Base-by-base conservation (phyloP, 192 early-diverging fungal genomes). In the Coemansia reversa region DNA sequence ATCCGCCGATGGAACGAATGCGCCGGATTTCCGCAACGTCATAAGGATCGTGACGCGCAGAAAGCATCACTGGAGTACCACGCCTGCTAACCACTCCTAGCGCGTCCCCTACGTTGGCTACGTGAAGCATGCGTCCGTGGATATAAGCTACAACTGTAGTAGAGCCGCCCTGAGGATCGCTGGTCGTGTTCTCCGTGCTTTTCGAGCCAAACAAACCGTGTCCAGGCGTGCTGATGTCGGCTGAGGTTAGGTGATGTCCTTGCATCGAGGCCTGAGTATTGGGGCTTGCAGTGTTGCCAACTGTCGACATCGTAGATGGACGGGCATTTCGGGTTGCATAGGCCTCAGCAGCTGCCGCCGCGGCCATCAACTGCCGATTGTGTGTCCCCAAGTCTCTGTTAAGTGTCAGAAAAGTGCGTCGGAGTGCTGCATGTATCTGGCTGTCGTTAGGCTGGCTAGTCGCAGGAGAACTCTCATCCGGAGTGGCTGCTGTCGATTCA, bases 51-150 rank as follows among this genome's bases (percentile, higher is more conserved):
- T 92, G 92, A 27, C 90, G 88, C 64, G 84, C 82, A 0, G 91
- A 86, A 25, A 96, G 82, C 51, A 91, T 83, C 19, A 86, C 65
- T 8, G 87, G 87, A 3, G 72, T 81, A 24, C 91, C 89, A 25
- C 88, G 88, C 62, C 87, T 81, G 27, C 91, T 91, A 39, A 93
- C 78, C 25, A 94, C 90, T 3, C 89, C 92, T 29, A 91, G 74
- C 12, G 89, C 88, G 70, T 96, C 93, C 23, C 94, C 93, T 3
- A 92, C 90, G 62, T 93, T 94, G 12, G 93, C 91, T 7, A 92
- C 88, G 62, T 94, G 94, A 51, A 94, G 72, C 22, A 82, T 90
- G 25, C 82, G 84, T 14, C 91, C 90, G 33, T 85, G 82, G 51
- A 96, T 85, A 64, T 93, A 96, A 2, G 87, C 88, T 2, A 96